Percentiles rank a stretch among this genome's conserved stretches.
phyloP scores from a whole-genome alignment of 1,139 yeast genomes.

The Barnettozyma hawaiiensis region DNA sequence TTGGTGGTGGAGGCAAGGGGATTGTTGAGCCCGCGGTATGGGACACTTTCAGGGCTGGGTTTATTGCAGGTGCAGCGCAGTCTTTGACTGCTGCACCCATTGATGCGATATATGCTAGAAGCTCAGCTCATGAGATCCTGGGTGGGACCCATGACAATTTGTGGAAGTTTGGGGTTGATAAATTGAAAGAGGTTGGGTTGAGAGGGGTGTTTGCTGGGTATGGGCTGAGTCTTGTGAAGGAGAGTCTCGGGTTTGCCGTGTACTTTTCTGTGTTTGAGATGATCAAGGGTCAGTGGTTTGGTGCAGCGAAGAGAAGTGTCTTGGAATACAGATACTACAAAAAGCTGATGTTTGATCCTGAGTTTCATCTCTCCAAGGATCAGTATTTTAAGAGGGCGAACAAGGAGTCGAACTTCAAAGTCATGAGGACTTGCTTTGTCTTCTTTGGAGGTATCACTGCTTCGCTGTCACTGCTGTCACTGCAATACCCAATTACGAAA shows the following conservation, averaged over 20 bases:
- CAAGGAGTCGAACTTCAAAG: slow-evolving; percentile 30
- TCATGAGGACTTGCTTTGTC: slow-evolving; percentile 64
- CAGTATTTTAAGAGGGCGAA: slow-evolving; percentile 18
- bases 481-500: slow-evolving; percentile 80
- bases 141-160: slow-evolving; percentile 63
- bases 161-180: slow-evolving; percentile 70
- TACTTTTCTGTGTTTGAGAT: slow-evolving; percentile 82
- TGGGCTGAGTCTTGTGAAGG: slow-evolving; percentile 69
- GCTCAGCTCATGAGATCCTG: slow-evolving; percentile 67
- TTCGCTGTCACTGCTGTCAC: slow-evolving; percentile 65
- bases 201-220: slow-evolving; percentile 90
- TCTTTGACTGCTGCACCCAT: slow-evolving; percentile 92
- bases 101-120: slow-evolving; percentile 84
- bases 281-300: slow-evolving; percentile 65
- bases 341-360: slow-evolving; percentile 9
- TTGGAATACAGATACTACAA: slow-evolving; percentile 21
- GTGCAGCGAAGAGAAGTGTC: slow-evolving; percentile 32
- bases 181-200: slow-evolving; percentile 67
- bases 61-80: slow-evolving; percentile 79
- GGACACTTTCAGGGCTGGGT: slow-evolving; percentile 77
- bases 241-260: slow-evolving; percentile 78
- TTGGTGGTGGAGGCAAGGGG: neutral
- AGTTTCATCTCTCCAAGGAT: slow-evolving; percentile 20
- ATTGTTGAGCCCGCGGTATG: slow-evolving; percentile 28
- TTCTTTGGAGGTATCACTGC: slow-evolving; percentile 89